These are phyloP conservation scores for Verticillium albo-atrum DNA, from an alignment of 2,329 filamentous ascomycete genomes.

Conservation along the genomic window DNA sequence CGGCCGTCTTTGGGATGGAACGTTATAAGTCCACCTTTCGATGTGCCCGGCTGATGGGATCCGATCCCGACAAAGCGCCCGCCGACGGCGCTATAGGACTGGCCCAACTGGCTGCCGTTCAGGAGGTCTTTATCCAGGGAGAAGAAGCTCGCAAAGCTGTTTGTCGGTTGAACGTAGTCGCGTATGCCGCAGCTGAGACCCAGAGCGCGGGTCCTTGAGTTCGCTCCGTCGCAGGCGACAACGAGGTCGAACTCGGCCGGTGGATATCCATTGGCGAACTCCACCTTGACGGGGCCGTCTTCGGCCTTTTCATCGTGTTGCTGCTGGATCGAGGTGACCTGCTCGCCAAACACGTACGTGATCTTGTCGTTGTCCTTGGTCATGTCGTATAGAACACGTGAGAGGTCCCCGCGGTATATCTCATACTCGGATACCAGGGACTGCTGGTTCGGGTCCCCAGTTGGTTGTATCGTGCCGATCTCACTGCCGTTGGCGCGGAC, in stretches of 20 bases:
- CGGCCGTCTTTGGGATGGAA: slow-evolving; percentile 22
- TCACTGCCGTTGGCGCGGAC: slow-evolving; percentile 30
- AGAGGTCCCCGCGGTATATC: slow-evolving; percentile 51
- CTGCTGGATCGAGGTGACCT: slow-evolving; percentile 21
- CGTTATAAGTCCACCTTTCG: slow-evolving; percentile 27
- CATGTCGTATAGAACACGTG: slow-evolving; percentile 34
- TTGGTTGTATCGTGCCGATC: slow-evolving; percentile 27
- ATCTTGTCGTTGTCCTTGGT: slow-evolving; percentile 14
- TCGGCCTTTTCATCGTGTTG: slow-evolving; percentile 11
- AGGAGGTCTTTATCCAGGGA: slow-evolving; percentile 32
- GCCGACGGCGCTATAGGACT: slow-evolving; percentile 28
- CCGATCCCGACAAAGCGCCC: slow-evolving; percentile 32
- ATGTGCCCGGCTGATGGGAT: slow-evolving; percentile 24
- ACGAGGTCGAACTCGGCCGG: slow-evolving; percentile 39
- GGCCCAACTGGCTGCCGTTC: slow-evolving; percentile 27
- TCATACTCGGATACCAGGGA: slow-evolving; percentile 45
- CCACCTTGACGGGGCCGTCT: slow-evolving; percentile 29
- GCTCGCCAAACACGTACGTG: slow-evolving; percentile 24
- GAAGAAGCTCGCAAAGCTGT: slow-evolving; percentile 38
- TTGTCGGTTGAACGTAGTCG: slow-evolving; percentile 29
- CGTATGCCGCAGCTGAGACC: slow-evolving; percentile 32
- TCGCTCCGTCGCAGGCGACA: slow-evolving; percentile 42
- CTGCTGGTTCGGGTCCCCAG: slow-evolving; percentile 31
- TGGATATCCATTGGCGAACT: slow-evolving; percentile 31
- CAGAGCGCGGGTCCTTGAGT: slow-evolving; percentile 40